Evolutionary conservation across 2,329 filamentous ascomycete genomes (phyloP).

Genomic region (Ophiostoma sp.): DNA sequence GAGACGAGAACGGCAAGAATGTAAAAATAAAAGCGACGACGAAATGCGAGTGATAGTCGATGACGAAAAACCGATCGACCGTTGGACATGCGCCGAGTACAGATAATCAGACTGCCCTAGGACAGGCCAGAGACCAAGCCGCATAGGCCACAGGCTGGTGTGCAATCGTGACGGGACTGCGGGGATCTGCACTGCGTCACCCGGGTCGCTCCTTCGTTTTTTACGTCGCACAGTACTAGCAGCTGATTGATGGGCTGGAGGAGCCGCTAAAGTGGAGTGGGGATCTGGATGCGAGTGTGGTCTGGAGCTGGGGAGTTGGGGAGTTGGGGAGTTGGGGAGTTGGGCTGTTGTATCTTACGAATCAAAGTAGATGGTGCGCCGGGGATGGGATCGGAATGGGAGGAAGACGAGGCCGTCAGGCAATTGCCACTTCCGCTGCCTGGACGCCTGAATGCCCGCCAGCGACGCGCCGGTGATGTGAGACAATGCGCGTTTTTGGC

Average conservation of each 20-base stretch:
- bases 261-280: constrained; percentile 4
- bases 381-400: not conserved
- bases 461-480: not conserved
- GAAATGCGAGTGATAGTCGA: no score
- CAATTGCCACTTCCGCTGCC: not conserved
- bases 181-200: constrained; percentile 5
- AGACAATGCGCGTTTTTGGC: not conserved
- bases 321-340: not conserved
- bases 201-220: not conserved
- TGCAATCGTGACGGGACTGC: constrained; percentile 8
- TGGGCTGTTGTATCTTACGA: no score
- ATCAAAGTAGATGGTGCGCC: not conserved
- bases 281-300: not conserved
- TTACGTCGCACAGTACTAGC: not conserved
- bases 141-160: not conserved
- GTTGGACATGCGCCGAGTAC: not conserved
- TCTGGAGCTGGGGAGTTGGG: not conserved
- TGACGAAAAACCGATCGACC: not conserved
- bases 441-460: not conserved
- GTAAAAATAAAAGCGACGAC: no score
- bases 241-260: not conserved
- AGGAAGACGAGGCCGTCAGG: not conserved
- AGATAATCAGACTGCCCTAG: not conserved
- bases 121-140: not conserved
- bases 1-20: not conserved